Percentiles rank a stretch among this genome's conserved stretches.
Conservation (phyloP, 2,329 filamentous ascomycete genomes). For the Trichoderma sp. region DNA sequence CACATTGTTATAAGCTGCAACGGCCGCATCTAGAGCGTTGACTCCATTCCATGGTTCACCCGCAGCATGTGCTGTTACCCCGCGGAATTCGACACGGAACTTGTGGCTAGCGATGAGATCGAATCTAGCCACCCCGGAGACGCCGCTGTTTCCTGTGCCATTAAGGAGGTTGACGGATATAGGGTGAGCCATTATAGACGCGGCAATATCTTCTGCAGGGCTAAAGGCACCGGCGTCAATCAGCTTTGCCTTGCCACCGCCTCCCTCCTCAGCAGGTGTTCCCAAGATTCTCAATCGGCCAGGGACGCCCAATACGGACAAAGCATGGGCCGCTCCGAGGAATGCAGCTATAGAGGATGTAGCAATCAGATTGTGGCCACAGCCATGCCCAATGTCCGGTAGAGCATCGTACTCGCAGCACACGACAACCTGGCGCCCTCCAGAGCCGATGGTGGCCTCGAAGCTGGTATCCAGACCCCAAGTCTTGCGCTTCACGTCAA, state of each 20-base stretch:
- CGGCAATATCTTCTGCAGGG: slow-evolving; percentile 25
- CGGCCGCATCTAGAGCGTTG: slow-evolving; percentile 39
- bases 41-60: slow-evolving; percentile 37
- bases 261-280: slow-evolving; percentile 44
- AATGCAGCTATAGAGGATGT: slow-evolving; percentile 41
- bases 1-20: slow-evolving; percentile 35
- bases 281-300: slow-evolving; percentile 41
- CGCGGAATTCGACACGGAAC: slow-evolving; percentile 34
- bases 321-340: slow-evolving; percentile 34
- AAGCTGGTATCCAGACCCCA: slow-evolving; percentile 53
- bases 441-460: slow-evolving; percentile 41
- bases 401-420: slow-evolving; percentile 50
- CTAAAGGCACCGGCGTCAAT: slow-evolving; percentile 31
- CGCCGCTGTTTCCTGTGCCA: not conserved
- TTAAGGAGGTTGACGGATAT: slow-evolving; percentile 15
- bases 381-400: slow-evolving; percentile 44
- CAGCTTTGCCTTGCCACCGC: slow-evolving; percentile 38
- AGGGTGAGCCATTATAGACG: slow-evolving; percentile 32
- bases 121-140: slow-evolving; percentile 28
- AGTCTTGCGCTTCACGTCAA: slow-evolving; percentile 45
- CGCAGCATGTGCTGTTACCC: slow-evolving; percentile 36
- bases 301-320: slow-evolving; percentile 29
- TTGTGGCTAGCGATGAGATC: slow-evolving; percentile 34
- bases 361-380: slow-evolving; percentile 46
- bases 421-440: slow-evolving; percentile 40